phyloP scores from a whole-genome alignment of 148 eudicot genomes.

The Agrostemma githago region DNA sequence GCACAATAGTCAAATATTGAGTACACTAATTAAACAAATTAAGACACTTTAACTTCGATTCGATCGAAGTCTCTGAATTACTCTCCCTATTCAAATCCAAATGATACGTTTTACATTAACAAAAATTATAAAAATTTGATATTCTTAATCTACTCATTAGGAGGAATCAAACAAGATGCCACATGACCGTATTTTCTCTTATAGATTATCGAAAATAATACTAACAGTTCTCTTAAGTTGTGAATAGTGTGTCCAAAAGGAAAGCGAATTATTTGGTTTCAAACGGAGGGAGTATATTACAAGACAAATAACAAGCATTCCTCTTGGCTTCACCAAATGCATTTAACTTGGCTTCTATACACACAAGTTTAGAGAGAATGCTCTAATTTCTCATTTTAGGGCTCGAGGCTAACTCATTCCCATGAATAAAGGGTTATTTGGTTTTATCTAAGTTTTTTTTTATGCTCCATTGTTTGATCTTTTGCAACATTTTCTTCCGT shows the following conservation, averaged over 20 bases:
- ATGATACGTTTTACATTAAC: too few species aligned
- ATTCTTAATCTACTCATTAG: too few species aligned
- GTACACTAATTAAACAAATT: conserved; percentile 1
- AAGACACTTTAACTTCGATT: conserved; percentile 5
- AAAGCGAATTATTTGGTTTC: too few species aligned
- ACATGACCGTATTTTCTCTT: too few species aligned
- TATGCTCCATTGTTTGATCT: neutral
- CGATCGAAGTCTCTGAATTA: neutral
- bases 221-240: too few species aligned
- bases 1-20: conserved; percentile 19
- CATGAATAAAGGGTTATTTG: conserved; percentile 24
- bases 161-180: too few species aligned
- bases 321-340: conserved; percentile 8
- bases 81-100: too few species aligned
- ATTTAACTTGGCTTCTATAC: conserved; percentile 2
- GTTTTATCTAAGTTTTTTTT: conserved; percentile 10
- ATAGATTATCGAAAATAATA: too few species aligned
- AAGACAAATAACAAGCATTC: conserved; percentile 31
- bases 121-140: too few species aligned
- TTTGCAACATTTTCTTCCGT: conserved; percentile 8
- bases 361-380: conserved; percentile 14
- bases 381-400: conserved; percentile 34
- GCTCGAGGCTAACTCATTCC: conserved; percentile 57
- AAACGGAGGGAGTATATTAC: too few species aligned
- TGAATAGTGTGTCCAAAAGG: too few species aligned